A percentile compares a stretch with the other conserved stretches of the same genome.
Evolutionary conservation across 2,329 filamentous ascomycete species (phyloP).

Genomic region (Arthrobotrys entomopaga): DNA sequence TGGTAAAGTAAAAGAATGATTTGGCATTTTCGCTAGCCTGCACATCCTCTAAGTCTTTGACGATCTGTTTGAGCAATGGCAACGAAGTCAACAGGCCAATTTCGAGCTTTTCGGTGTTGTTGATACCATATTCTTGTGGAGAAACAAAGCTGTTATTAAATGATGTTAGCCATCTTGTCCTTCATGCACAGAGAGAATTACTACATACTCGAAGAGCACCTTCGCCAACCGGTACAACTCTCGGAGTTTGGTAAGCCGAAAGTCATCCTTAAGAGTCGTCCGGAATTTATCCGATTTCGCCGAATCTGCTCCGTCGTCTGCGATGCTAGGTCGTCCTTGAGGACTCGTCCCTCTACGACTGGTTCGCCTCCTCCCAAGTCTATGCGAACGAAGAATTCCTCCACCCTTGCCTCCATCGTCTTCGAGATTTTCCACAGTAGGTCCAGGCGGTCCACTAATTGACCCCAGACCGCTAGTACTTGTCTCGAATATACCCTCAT

Average conservation of each 20-base stretch:
- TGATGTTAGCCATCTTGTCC: neutral
- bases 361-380: conserved; percentile 50
- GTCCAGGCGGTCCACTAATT: conserved; percentile 32
- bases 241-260: conserved; percentile 84
- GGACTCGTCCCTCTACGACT: conserved; percentile 45
- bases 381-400: conserved; percentile 54
- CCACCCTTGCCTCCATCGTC: conserved; percentile 35
- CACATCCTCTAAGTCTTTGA: conserved; percentile 95
- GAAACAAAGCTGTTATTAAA: conserved; percentile 76
- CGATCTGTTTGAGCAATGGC: conserved; percentile 93
- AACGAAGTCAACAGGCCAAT: conserved; percentile 94
- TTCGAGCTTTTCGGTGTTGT: conserved; percentile 95
- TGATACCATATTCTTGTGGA: conserved; percentile 97
- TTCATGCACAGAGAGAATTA: neutral
- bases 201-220: conserved; percentile 78
- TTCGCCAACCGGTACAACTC: conserved; percentile 95
- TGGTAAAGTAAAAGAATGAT: conserved; percentile 98
- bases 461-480: conserved; percentile 27
- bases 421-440: conserved; percentile 9
- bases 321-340: conserved; percentile 28
- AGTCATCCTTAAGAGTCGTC: conserved; percentile 80
- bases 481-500: conserved; percentile 65
- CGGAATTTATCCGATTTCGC: conserved; percentile 49
- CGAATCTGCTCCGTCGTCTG: conserved; percentile 22
- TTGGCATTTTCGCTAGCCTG: conserved; percentile 94